A percentile compares a stretch with the other conserved stretches of the same genome.
phyloP scores from a whole-genome alignment of 139 green algal species.

The Bryopsis sp. region DNA sequence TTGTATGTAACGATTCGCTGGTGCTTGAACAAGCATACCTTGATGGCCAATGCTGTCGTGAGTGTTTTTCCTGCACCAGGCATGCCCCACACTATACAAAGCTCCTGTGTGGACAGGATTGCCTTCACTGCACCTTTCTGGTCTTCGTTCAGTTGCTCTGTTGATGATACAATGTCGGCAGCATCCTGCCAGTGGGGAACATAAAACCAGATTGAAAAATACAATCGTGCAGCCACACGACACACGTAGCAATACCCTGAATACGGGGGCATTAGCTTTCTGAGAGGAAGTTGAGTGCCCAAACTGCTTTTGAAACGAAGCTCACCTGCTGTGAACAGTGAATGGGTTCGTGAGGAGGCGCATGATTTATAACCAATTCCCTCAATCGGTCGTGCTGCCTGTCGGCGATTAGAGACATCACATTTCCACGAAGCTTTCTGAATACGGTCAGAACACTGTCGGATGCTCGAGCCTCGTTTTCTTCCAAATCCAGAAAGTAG shows the following conservation, averaged over 20 bases:
- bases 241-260: neutral
- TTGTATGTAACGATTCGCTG: neutral
- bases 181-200: neutral
- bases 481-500: too few relatives aligned
- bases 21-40: constrained; percentile 5
- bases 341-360: too few relatives aligned
- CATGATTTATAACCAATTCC: too few relatives aligned
- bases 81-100: constrained; percentile 37
- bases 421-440: too few relatives aligned
- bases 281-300: neutral
- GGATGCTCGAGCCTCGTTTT: too few relatives aligned
- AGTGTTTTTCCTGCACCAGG: constrained; percentile 31
- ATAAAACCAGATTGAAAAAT: neutral
- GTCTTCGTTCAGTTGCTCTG: neutral
- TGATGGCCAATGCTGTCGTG: constrained; percentile 19
- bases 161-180: neutral
- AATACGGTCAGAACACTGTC: too few relatives aligned
- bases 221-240: too few relatives aligned
- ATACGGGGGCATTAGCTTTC: neutral
- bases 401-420: too few relatives aligned
- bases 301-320: neutral
- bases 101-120: constrained; percentile 23
- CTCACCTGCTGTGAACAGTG: neutral
- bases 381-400: too few relatives aligned
- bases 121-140: neutral